Evolutionary conservation across 257 asterid species (phyloP), one percentile per base, ranked within the genome.

Genomic region (Jaltomata sinuosa): DNA sequence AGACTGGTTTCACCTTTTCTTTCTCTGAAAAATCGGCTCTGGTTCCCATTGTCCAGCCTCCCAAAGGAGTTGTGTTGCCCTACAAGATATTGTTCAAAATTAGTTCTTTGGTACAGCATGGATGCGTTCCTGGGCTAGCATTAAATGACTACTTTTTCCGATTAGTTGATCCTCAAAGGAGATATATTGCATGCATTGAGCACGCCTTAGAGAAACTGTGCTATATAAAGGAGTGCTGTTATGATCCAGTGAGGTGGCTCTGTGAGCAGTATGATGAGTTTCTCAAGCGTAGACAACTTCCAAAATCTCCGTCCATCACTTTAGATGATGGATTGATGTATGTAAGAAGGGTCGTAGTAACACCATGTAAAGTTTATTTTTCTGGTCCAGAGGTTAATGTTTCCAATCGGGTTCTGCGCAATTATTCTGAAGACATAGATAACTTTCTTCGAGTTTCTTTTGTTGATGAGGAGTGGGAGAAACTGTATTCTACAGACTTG

Each of bases 361-460:
- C 99, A 19, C 99, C 99, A 16, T 87, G 89, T 86, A 92, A 84
- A 88, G 97, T 94, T 32, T 96, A 94, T 87, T 96, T 96, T 86
- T 83, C 76, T 27, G 98, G 98, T 21, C 98, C 98, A 1, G 98
- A 93, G 84, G 92, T 93, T 18, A 94, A 93, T 67, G 87, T 92
- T 83, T 94, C 99, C 2, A 96, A 96, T 85, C 94, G 98, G 3
- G 98, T 96, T 14, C 64, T 94, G 69, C 98, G 98, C 81, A 88
- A 93, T 6, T 96, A 80, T 67, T 21, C 29, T 2, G 82, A 83
- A 16, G 80, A 93, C 79, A 85, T 93, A 16, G 96, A 93, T 69
- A 93, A 91, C 89, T 96, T 96, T 84, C 89, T 96, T 81, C 98
- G 98, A 21, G 97, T 96, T 81, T 93, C 99, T 18, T 96, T 96